These are phyloP conservation scores for Ceratocystis eucalypticola DNA, from an alignment of 2,329 filamentous ascomycete species.

Conservation along the genomic window DNA sequence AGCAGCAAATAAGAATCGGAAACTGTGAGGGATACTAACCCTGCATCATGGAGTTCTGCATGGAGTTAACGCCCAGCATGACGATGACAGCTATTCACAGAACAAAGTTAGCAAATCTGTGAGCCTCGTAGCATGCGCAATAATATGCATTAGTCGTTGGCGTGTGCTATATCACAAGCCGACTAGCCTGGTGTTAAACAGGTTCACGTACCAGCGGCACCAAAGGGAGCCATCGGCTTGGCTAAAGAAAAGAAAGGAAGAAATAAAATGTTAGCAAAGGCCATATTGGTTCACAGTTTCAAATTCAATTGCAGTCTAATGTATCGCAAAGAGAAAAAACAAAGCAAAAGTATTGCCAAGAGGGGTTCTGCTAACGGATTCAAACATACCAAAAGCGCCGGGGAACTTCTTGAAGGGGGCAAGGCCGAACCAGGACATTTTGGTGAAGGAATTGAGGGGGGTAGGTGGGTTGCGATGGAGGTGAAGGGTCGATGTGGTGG, in stretches of 20 bases:
- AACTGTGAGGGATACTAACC: conserved; percentile 39
- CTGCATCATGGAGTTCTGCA: conserved; percentile 61
- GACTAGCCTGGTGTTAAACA: neutral
- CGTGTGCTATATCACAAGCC: too few species aligned
- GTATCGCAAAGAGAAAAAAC: neutral
- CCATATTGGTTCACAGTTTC: conserved; percentile 19
- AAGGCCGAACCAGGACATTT: conserved; percentile 61
- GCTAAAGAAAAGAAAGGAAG: conserved; percentile 39
- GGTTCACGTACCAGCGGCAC: conserved; percentile 61
- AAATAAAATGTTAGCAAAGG: conserved; percentile 23
- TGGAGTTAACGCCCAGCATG: conserved; percentile 80
- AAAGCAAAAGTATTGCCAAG: neutral
- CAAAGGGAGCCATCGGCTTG: conserved; percentile 86
- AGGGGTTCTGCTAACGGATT: neutral
- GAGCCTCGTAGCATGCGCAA: neutral
- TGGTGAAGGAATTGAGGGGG: conserved; percentile 33
- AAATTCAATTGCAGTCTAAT: neutral
- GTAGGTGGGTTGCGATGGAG: conserved; percentile 25
- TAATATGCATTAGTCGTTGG: too few species aligned
- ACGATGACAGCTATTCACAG: conserved; percentile 58
- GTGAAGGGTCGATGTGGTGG: conserved; percentile 23
- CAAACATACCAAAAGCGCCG: conserved; percentile 58
- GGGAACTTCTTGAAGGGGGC: conserved; percentile 64
- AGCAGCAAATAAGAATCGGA: neutral
- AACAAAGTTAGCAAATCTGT: conserved; percentile 15